Base-by-base conservation (phyloP, 768 basidiomycete species). In the Lanmaoa rubissima region DNA sequence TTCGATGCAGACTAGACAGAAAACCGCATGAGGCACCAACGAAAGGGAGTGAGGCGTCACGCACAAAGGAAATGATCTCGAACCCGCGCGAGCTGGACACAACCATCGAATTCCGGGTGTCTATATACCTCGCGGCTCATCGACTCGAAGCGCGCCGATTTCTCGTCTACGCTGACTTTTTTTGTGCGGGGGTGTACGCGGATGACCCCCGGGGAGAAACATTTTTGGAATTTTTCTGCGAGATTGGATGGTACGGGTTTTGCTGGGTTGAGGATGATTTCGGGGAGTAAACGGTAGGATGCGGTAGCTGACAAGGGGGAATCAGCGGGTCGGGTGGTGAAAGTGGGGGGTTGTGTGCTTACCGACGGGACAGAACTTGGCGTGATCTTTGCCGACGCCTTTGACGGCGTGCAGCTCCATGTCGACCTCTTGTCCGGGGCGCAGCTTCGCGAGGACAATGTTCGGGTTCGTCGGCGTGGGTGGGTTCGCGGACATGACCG, bases 361-460 rank as follows among this genome's bases (percentile, higher is more conserved):
- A 91, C 94, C 93, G 50, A 98, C 97, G 32, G 97, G 94, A 55
- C 85, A 92, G 71, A 92, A 99, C 70, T 99, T 99, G 45, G 97
- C 94, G 65, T 99, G 96, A 59, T 95, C 93, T 65, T 91, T 91
- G 16, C 94, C 94, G 16, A 92, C 84, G 14, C 93, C 91, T 66
- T 98, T 98, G 58, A 94, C 77, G 21, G 94, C 95, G 66, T 98
- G 94, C 54, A 95, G 65, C 65, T 94, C 89, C 75, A 92, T 82
- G 41, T 91, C 81, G 40, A 99, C 76, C 48, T 81, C 79, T 73
- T 99, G 97, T 6, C 95, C 96, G 0, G 96, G 96, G 44, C 95
- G 79, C 50, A 98, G 75, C 70, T 98, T 98, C 3, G 88, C 89
- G 28, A 99, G 77, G 31, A 98, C 87, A 55, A 97, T 94, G 66